phyloP scores from a whole-genome alignment of 495 filamentous ascomycete species.

The Mytilinidion resinicola region DNA sequence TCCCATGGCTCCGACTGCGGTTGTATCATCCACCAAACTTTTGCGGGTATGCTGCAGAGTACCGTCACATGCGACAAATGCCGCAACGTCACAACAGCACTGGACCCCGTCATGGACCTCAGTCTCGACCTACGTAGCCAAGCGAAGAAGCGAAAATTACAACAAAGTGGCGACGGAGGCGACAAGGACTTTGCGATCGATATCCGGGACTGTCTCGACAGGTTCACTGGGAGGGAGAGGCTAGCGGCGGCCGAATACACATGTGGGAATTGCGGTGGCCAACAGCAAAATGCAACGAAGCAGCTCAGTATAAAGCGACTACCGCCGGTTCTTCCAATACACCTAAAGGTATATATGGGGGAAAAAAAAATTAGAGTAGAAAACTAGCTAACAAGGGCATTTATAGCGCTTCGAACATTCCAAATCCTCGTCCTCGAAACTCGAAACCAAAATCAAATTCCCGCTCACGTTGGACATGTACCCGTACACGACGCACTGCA shows the following conservation, averaged over 20 bases:
- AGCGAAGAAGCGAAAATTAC: slow-evolving; percentile 46
- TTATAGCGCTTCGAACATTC: slow-evolving; percentile 71
- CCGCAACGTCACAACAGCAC: slow-evolving; percentile 64
- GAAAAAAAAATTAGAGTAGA: neutral
- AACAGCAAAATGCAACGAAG: slow-evolving; percentile 65
- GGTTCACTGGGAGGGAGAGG: slow-evolving; percentile 66
- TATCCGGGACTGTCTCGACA: slow-evolving; percentile 70
- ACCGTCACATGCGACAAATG: slow-evolving; percentile 84
- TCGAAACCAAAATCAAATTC: slow-evolving; percentile 74
- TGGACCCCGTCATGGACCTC: slow-evolving; percentile 81
- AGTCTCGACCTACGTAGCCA: slow-evolving; percentile 69
- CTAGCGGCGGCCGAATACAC: slow-evolving; percentile 71
- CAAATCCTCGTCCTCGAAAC: slow-evolving; percentile 62
- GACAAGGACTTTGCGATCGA: slow-evolving; percentile 24
- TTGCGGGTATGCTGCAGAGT: slow-evolving; percentile 80
- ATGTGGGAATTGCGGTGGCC: slow-evolving; percentile 67
- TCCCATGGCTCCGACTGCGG: slow-evolving; percentile 60
- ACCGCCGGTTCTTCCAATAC: slow-evolving; percentile 82
- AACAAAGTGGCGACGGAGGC: slow-evolving; percentile 14
- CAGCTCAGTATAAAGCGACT: slow-evolving; percentile 72
- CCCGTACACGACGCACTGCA: slow-evolving; percentile 67
- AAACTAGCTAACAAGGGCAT: slow-evolving; percentile 2
- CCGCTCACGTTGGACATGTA: slow-evolving; percentile 82
- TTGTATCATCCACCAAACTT: slow-evolving; percentile 84
- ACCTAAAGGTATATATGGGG: slow-evolving; percentile 63